These are phyloP conservation scores for Aspergillus costaricaensis DNA, from an alignment of 2,329 filamentous ascomycete species.

Conservation along the genomic window DNA sequence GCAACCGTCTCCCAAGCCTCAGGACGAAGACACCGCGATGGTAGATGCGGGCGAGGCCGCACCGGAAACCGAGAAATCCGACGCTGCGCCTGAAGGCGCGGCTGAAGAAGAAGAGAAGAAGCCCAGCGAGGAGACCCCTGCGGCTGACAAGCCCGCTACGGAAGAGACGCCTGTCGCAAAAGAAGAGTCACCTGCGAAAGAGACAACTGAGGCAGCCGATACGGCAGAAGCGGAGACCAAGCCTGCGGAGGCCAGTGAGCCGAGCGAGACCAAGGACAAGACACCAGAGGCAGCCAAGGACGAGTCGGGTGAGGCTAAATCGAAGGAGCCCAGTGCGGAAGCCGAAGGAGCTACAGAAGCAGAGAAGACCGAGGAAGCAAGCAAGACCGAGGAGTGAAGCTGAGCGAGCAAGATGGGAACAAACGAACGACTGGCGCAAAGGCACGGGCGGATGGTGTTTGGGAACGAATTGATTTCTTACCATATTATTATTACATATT, in stretches of 20 bases:
- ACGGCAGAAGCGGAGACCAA: slow-evolving; percentile 21
- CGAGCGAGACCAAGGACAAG: slow-evolving; percentile 18
- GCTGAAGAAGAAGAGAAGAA: slow-evolving; percentile 28
- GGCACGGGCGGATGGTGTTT: slow-evolving; percentile 41
- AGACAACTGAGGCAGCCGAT: slow-evolving; percentile 19
- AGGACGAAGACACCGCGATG: slow-evolving; percentile 44
- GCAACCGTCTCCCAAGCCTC: slow-evolving; percentile 30
- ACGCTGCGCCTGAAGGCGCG: slow-evolving; percentile 17
- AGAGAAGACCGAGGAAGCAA: slow-evolving; percentile 33
- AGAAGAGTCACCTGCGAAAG: slow-evolving; percentile 23
- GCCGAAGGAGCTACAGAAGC: slow-evolving; percentile 25
- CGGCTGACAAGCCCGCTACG: slow-evolving; percentile 21
- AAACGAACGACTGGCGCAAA: slow-evolving; percentile 36
- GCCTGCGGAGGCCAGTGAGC: slow-evolving; percentile 14
- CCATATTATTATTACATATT: slow-evolving; percentile 17
- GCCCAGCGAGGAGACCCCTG: slow-evolving; percentile 22
- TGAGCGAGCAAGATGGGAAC: slow-evolving; percentile 16
- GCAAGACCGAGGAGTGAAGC: slow-evolving; percentile 33
- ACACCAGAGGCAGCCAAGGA: slow-evolving; percentile 19
- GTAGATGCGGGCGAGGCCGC: slow-evolving; percentile 37
- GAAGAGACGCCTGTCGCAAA: slow-evolving; percentile 22
- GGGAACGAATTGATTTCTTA: slow-evolving; percentile 14
- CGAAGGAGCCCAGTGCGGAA: slow-evolving; percentile 19
- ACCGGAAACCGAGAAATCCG: slow-evolving; percentile 20
- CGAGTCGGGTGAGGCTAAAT: slow-evolving; percentile 13